phyloP scores from a whole-genome alignment of 192 early-diverging fungal species.

The Backusella circina region DNA sequence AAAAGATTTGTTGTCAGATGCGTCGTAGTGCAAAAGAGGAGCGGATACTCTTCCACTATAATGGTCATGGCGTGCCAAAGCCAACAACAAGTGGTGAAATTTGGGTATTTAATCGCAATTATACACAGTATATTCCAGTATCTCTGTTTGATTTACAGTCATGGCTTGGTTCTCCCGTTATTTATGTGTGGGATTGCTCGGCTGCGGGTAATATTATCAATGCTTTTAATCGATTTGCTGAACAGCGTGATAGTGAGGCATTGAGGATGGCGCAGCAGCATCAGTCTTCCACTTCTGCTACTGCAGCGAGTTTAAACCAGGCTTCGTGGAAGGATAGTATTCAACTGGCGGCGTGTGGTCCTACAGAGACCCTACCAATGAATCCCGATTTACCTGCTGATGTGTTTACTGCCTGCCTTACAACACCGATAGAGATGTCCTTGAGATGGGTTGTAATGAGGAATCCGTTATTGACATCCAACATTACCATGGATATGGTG shows the following conservation, averaged over 20 bases:
- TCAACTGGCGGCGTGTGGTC: slow-evolving; percentile 88
- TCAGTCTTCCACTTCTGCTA: slow-evolving; percentile 25
- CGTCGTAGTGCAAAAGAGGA: slow-evolving; percentile 88
- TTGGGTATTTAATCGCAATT: slow-evolving; percentile 98
- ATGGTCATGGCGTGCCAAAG: slow-evolving; percentile 96
- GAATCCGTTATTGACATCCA: slow-evolving; percentile 67
- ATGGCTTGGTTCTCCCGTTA: slow-evolving; percentile 93
- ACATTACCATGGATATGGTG: slow-evolving; percentile 86
- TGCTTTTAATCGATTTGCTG: slow-evolving; percentile 87
- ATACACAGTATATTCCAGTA: slow-evolving; percentile 98
- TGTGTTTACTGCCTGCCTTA: slow-evolving; percentile 94
- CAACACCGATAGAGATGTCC: slow-evolving; percentile 93
- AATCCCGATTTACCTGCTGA: slow-evolving; percentile 95
- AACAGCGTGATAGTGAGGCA: slow-evolving; percentile 77
- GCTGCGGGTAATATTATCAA: slow-evolving; percentile 87
- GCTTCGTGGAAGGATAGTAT: slow-evolving; percentile 72
- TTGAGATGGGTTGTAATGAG: slow-evolving; percentile 88
- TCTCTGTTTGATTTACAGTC: slow-evolving; percentile 87
- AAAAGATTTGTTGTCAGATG: slow-evolving; percentile 81
- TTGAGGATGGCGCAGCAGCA: slow-evolving; percentile 39
- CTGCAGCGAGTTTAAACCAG: not conserved
- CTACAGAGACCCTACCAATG: slow-evolving; percentile 85
- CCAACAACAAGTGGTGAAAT: slow-evolving; percentile 93
- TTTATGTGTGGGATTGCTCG: slow-evolving; percentile 97
- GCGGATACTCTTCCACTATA: slow-evolving; percentile 95